Percentiles rank a stretch among this genome's conserved stretches.
phyloP scores from a whole-genome alignment of 2,329 filamentous ascomycete species.

The Aspergillus floridensis region DNA sequence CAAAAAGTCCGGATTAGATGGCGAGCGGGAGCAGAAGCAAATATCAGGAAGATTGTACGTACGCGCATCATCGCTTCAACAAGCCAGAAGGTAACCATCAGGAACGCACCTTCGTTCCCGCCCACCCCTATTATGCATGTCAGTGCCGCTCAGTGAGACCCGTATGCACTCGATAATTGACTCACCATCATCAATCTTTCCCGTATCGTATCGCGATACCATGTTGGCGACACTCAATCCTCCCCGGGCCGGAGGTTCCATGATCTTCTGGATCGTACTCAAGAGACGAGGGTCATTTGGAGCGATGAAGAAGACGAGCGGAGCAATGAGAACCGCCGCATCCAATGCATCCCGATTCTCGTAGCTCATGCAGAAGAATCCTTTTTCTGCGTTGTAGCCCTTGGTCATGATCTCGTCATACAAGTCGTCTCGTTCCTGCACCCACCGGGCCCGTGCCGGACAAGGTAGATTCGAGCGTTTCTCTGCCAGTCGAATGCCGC shows the following conservation, averaged over 20 bases:
- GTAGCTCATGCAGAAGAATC: slow-evolving; percentile 73
- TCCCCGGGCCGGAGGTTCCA: slow-evolving; percentile 70
- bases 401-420: slow-evolving; percentile 78
- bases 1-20: background rate
- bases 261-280: slow-evolving; percentile 68
- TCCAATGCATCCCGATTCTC: slow-evolving; percentile 69
- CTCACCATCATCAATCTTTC: slow-evolving; percentile 65
- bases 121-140: slow-evolving; percentile 58
- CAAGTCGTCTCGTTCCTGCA: slow-evolving; percentile 63
- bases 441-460: slow-evolving; percentile 66
- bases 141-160: background rate
- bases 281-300: slow-evolving; percentile 75
- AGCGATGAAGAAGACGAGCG: slow-evolving; percentile 75
- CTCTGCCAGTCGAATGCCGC: slow-evolving; percentile 69
- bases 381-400: slow-evolving; percentile 68
- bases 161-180: background rate
- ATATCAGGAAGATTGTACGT: slow-evolving; percentile 32
- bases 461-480: slow-evolving; percentile 71
- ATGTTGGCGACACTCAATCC: slow-evolving; percentile 72
- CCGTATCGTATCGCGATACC: slow-evolving; percentile 72
- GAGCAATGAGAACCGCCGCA: slow-evolving; percentile 64
- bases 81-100: slow-evolving; percentile 81
- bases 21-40: background rate
- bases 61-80: slow-evolving; percentile 74
- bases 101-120: slow-evolving; percentile 72